Conservation (phyloP, 768 basidiomycete species). For the Xanthoconium stramineum region DNA sequence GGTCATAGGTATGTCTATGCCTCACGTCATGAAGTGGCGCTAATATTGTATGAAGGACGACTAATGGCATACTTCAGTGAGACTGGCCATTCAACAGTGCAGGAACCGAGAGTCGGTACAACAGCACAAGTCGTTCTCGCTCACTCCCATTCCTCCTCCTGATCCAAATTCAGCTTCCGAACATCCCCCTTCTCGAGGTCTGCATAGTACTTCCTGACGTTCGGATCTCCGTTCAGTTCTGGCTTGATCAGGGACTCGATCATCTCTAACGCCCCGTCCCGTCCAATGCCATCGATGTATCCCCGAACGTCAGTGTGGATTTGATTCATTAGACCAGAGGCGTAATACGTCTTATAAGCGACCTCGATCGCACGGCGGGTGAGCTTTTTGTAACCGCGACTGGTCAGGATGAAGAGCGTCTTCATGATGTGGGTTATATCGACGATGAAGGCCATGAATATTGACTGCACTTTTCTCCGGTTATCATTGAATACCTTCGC, state of each 20-base stretch:
- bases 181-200: no score
- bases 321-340: neutral
- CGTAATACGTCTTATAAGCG: neutral
- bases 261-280: neutral
- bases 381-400: neutral
- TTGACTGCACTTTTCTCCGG: neutral
- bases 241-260: neutral
- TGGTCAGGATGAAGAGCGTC: neutral
- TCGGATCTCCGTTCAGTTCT: neutral
- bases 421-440: neutral
- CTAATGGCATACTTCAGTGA: constrained; percentile 12
- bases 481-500: neutral
- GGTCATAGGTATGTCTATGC: constrained; percentile 9
- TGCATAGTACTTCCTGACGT: no score
- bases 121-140: no score
- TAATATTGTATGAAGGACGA: constrained; percentile 7
- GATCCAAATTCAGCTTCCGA: no score
- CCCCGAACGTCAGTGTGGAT: neutral
- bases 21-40: neutral
- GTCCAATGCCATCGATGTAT: neutral
- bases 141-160: no score
- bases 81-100: neutral
- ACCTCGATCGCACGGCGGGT: neutral
- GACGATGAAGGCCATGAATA: neutral
- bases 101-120: no score